phyloP scores from a whole-genome alignment of 2,329 filamentous ascomycete genomes.

The Clarireedia monteithiana region DNA sequence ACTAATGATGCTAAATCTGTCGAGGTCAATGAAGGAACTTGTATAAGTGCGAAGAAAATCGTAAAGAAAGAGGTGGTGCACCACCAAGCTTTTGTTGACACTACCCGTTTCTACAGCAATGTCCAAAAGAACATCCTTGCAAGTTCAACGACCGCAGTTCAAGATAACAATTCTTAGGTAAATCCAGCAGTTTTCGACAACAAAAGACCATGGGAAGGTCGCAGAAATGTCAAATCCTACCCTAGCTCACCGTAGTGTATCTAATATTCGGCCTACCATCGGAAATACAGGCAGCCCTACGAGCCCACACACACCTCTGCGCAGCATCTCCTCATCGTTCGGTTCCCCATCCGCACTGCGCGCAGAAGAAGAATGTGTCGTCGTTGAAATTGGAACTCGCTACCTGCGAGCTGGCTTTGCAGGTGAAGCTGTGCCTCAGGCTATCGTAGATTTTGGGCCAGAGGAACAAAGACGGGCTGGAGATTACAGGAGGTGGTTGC shows the following conservation, averaged over 20 bases:
- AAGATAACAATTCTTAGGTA: too few relatives aligned
- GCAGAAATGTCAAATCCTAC: constrained; percentile 23
- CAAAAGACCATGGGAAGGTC: constrained; percentile 9
- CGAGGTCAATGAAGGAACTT: not conserved
- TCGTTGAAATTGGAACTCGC: constrained; percentile 77
- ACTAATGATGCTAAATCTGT: not conserved
- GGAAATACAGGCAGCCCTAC: constrained; percentile 25
- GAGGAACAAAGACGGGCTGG: constrained; percentile 70
- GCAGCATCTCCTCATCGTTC: constrained; percentile 45
- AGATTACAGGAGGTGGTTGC: constrained; percentile 68
- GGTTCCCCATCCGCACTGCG: constrained; percentile 54
- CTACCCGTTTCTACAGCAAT: not conserved
- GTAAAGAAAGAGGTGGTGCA: not conserved
- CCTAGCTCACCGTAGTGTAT: constrained; percentile 50
- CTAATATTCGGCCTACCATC: constrained; percentile 41
- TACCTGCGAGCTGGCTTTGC: constrained; percentile 78
- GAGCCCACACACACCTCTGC: constrained; percentile 53
- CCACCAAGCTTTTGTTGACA: not conserved
- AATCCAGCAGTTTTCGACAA: not conserved
- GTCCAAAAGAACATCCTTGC: not conserved
- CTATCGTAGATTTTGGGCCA: constrained; percentile 61
- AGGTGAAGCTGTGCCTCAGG: constrained; percentile 72
- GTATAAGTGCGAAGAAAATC: not conserved
- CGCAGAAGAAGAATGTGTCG: constrained; percentile 74
- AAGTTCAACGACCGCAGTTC: not conserved